These are phyloP conservation scores for Pseudozyma sp. DNA, from an alignment of 1,284 basidiomycete species.

Conservation along the genomic window DNA sequence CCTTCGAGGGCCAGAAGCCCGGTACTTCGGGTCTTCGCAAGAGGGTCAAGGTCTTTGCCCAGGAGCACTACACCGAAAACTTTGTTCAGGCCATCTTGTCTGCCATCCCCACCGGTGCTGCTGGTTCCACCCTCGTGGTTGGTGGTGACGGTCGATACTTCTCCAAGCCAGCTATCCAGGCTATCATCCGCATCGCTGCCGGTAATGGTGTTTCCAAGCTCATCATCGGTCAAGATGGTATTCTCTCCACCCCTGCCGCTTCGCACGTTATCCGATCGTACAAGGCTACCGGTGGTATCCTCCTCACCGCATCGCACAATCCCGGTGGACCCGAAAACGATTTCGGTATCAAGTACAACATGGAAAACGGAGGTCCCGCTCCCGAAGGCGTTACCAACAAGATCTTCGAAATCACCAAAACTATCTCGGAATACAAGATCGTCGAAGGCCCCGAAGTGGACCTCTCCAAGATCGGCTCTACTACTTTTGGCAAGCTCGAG, in stretches of 20 bases:
- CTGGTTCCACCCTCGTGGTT: conserved; percentile 85
- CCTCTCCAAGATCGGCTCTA: conserved; percentile 83
- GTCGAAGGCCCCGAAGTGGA: conserved; percentile 85
- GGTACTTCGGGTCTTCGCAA: conserved; percentile 68
- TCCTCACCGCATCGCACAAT: conserved; percentile 98
- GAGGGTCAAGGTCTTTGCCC: conserved; percentile 68
- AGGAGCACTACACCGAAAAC: conserved; percentile 97
- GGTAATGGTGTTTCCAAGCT: conserved; percentile 75
- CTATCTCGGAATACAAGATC: conserved; percentile 85
- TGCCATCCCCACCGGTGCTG: conserved; percentile 81
- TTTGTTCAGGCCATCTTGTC: conserved; percentile 95
- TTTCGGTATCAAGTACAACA: conserved; percentile 99
- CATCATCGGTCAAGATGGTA: conserved; percentile 77
- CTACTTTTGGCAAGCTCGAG: conserved; percentile 76
- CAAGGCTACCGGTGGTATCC: conserved; percentile 95
- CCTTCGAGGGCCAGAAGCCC: conserved; percentile 69
- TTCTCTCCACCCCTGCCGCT: conserved; percentile 95
- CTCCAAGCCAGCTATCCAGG: conserved; percentile 87
- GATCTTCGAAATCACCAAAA: conserved; percentile 91
- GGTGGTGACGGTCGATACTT: conserved; percentile 98
- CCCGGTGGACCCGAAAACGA: conserved; percentile 96
- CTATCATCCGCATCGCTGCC: conserved; percentile 89
- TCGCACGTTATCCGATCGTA: conserved; percentile 94
- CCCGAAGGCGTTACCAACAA: conserved; percentile 93
- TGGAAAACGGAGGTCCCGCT: conserved; percentile 94